A percentile compares a stretch with the other conserved stretches of the same genome.
Evolutionary conservation across 345 rosid genomes (phyloP).

Genomic region (Brassica napus): Da-Ae NC_063445.1:3848501-3849000

Average conservation of each 20-base stretch:
- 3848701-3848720: constrained; percentile 18
- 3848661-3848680: neutral
- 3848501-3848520: neutral
- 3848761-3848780: neutral
- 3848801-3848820: neutral
- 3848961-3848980: neutral
- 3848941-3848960: neutral
- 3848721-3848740: neutral
- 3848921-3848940: neutral
- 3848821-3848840: constrained; percentile 1
- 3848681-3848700: constrained; percentile 14
- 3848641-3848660: neutral
- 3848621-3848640: constrained; percentile 31
- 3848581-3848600: neutral
- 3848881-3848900: constrained; percentile 6
- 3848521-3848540: neutral
- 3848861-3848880: constrained; percentile 7
- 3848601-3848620: neutral
- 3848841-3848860: neutral
- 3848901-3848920: neutral
- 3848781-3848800: neutral
- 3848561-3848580: constrained; percentile 3
- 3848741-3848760: constrained; percentile 21
- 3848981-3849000: neutral
- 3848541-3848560: neutral